These are phyloP conservation scores for Mariannaea elegans DNA, from an alignment of 2,329 filamentous ascomycete genomes.

Conservation along the genomic window DNA sequence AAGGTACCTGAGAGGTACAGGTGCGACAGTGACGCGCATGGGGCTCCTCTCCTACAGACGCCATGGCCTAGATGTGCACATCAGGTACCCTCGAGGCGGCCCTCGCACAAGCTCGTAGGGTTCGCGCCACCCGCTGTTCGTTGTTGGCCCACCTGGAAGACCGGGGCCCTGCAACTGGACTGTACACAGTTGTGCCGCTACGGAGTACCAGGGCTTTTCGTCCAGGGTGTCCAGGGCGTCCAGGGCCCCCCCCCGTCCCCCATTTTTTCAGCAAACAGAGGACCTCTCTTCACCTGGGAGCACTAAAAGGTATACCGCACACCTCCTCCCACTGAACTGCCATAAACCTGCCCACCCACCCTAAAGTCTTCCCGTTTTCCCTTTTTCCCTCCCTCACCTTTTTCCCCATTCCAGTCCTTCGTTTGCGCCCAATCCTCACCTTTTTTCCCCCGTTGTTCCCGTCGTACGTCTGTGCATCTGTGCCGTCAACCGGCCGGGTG, in stretches of 20 bases:
- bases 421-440: conserved; percentile 40
- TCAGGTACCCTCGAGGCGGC: conserved; percentile 24
- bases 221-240: background rate
- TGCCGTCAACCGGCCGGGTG: conserved; percentile 30
- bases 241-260: too few relatives aligned
- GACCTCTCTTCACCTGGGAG: too few relatives aligned
- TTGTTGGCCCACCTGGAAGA: conserved; percentile 33
- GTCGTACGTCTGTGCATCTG: conserved; percentile 30
- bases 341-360: conserved; percentile 21
- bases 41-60: conserved; percentile 7
- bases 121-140: conserved; percentile 44
- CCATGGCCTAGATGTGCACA: background rate
- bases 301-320: background rate
- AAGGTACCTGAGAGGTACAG: conserved; percentile 22
- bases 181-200: background rate
- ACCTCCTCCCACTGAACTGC: conserved; percentile 6
- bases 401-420: conserved; percentile 47
- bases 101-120: conserved; percentile 30
- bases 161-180: conserved; percentile 23
- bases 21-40: conserved; percentile 26
- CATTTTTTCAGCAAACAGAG: too few relatives aligned
- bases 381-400: conserved; percentile 43
- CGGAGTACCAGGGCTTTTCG: background rate
- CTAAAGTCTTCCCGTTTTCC: conserved; percentile 34
- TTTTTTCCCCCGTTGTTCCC: conserved; percentile 20